These are phyloP conservation scores for Globisporangium perplexum DNA, from an alignment of 352 stramenopile species.

Conservation along the genomic window DNA sequence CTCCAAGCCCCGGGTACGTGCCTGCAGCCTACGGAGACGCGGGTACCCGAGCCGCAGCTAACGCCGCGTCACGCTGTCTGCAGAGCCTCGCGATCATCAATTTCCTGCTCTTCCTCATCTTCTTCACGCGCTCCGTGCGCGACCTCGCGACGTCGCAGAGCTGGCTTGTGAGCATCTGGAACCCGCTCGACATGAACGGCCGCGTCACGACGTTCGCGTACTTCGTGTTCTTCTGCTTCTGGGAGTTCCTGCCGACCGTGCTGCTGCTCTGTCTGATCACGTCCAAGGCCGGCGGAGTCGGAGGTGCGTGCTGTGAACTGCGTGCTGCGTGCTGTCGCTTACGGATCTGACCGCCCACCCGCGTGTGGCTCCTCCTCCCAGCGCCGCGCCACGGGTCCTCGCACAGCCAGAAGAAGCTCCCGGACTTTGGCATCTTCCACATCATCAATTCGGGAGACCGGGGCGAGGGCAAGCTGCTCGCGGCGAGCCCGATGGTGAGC, in stretches of 20 bases:
- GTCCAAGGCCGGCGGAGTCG: slow-evolving; percentile 74
- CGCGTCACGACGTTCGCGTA: slow-evolving; percentile 71
- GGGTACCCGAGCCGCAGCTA: background rate
- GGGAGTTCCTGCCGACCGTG: slow-evolving; percentile 81
- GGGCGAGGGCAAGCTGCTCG: slow-evolving; percentile 36
- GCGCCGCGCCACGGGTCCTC: slow-evolving; percentile 57
- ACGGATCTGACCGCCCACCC: no score
- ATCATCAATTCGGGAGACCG: slow-evolving; percentile 65
- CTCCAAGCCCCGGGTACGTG: slow-evolving; percentile 59
- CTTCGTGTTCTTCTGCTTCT: slow-evolving; percentile 86
- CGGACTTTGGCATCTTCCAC: slow-evolving; percentile 85
- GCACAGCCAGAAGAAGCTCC: slow-evolving; percentile 59
- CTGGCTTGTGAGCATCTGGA: slow-evolving; percentile 83
- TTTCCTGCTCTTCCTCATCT: slow-evolving; percentile 73
- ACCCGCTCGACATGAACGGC: slow-evolving; percentile 82
- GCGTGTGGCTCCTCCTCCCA: slow-evolving; percentile 22
- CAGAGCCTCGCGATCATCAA: slow-evolving; percentile 80
- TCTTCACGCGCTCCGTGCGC: slow-evolving; percentile 69
- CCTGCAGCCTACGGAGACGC: background rate
- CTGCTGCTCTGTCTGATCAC: slow-evolving; percentile 77
- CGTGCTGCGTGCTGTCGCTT: no score
- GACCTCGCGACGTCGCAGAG: slow-evolving; percentile 81
- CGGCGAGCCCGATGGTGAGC: slow-evolving; percentile 45
- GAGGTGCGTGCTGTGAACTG: slow-evolving; percentile 28
- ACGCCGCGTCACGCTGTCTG: background rate